phyloP scores from a whole-genome alignment of 305 asterid genomes.

The Fraxinus angustifolia region DNA sequence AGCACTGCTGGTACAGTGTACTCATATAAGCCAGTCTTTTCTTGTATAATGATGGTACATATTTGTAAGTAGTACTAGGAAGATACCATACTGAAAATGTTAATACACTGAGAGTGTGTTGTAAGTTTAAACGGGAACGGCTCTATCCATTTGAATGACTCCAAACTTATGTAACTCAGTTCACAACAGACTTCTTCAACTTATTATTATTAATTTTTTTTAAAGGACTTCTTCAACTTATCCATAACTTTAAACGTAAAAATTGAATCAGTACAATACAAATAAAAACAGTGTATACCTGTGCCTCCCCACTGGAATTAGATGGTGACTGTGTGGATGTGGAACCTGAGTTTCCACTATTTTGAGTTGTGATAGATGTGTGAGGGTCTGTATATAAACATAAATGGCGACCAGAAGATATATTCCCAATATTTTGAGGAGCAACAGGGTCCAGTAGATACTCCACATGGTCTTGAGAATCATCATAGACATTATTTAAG shows the following conservation, averaged over 20 bases:
- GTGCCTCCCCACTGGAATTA: constrained; percentile 83
- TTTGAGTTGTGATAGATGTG: constrained; percentile 62
- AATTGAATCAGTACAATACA: background rate
- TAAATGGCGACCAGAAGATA: constrained; percentile 19
- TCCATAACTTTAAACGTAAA: background rate
- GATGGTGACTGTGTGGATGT: constrained; percentile 70
- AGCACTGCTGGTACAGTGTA: background rate
- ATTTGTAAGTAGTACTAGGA: background rate
- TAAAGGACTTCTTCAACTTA: background rate
- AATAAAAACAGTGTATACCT: constrained; percentile 44
- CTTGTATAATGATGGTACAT: background rate
- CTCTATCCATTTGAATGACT: background rate
- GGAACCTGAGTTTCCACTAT: constrained; percentile 76
- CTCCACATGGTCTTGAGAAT: constrained; percentile 66
- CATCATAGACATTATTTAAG: constrained; percentile 78
- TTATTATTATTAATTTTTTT: background rate
- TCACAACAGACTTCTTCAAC: background rate
- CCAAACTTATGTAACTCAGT: background rate
- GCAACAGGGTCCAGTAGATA: constrained; percentile 39
- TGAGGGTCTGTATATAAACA: constrained; percentile 53
- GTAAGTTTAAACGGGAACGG: background rate
- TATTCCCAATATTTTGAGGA: constrained; percentile 5
- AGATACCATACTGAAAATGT: background rate
- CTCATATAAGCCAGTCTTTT: background rate
- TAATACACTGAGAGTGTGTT: background rate